Evolutionary conservation across 179 eudicot genomes (phyloP).

Genomic region (Beta lomatogona): DNA sequence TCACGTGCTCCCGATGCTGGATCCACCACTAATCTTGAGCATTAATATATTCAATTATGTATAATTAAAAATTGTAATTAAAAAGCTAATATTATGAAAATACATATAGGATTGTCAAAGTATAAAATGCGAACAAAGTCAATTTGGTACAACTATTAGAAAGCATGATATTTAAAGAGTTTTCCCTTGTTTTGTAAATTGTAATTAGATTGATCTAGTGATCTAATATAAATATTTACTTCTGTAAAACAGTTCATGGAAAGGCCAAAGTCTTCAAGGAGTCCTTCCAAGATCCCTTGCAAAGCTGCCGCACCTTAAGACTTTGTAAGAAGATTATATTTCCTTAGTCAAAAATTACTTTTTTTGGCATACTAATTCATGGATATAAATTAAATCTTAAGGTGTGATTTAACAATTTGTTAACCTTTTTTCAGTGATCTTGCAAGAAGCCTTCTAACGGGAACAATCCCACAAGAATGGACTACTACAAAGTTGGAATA

Average conservation of each 20-base stretch:
- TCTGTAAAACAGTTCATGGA: slow-evolving; percentile 20
- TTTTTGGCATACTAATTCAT: not conserved
- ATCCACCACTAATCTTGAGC: too few species aligned
- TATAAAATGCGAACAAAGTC: too few species aligned
- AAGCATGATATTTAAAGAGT: too few species aligned
- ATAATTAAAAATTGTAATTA: too few species aligned
- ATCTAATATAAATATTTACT: too few species aligned
- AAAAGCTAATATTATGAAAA: too few species aligned
- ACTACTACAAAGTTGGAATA: slow-evolving; percentile 26
- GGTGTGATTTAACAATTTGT: not conserved
- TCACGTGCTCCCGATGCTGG: too few species aligned
- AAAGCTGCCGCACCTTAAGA: slow-evolving; percentile 21
- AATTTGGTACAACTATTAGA: too few species aligned
- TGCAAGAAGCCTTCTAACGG: slow-evolving; percentile 12
- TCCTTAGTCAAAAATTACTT: not conserved
- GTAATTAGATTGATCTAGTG: too few species aligned
- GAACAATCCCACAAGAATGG: slow-evolving; percentile 21
- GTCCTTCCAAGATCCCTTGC: slow-evolving; percentile 27
- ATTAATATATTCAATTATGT: too few species aligned
- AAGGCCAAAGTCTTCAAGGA: slow-evolving; percentile 24
- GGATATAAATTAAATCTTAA: not conserved
- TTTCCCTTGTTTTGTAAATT: too few species aligned
- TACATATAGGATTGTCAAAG: too few species aligned
- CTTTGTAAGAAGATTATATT: slow-evolving; percentile 12
- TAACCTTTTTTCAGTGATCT: not conserved